phyloP scores from a whole-genome alignment of 1,284 basidiomycete genomes.

The Schizopora paradoxa region DNA sequence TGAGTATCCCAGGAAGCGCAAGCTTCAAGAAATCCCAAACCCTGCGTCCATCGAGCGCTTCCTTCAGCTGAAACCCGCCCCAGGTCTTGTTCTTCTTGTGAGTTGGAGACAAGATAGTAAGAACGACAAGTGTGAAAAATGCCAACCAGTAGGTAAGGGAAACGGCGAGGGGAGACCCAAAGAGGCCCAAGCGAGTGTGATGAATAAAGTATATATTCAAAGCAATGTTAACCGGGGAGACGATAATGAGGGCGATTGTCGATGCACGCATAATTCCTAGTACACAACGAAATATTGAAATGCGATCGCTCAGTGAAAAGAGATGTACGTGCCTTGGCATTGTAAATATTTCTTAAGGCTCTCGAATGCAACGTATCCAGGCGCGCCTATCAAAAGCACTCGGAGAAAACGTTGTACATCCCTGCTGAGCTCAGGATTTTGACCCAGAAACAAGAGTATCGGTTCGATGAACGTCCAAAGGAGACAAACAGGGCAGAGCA shows the following conservation, averaged over 20 bases:
- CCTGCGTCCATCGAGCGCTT: slow-evolving; percentile 43
- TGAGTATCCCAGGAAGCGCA: slow-evolving; percentile 67
- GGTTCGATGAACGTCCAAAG: slow-evolving; percentile 59
- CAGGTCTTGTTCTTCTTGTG: slow-evolving; percentile 57
- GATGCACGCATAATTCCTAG: slow-evolving; percentile 73
- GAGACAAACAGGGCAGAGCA: slow-evolving; percentile 56
- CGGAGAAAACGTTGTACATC: slow-evolving; percentile 62
- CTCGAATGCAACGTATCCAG: slow-evolving; percentile 72
- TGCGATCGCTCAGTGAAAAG: background rate
- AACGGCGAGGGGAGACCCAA: slow-evolving; percentile 61
- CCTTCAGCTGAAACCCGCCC: slow-evolving; percentile 48
- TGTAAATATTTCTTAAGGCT: slow-evolving; percentile 74
- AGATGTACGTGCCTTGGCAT: slow-evolving; percentile 54
- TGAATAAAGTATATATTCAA: slow-evolving; percentile 59
- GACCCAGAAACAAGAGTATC: slow-evolving; percentile 57
- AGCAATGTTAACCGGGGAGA: slow-evolving; percentile 59
- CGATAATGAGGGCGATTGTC: slow-evolving; percentile 51
- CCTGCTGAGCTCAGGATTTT: slow-evolving; percentile 46
- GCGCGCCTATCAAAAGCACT: slow-evolving; percentile 56
- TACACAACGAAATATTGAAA: slow-evolving; percentile 3
- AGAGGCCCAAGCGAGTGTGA: slow-evolving; percentile 51
- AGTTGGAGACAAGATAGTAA: slow-evolving; percentile 43
- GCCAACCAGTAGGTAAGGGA: slow-evolving; percentile 67
- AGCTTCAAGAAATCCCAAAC: slow-evolving; percentile 55
- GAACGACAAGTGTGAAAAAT: slow-evolving; percentile 47